Evolutionary conservation across 2,329 filamentous ascomycete genomes (phyloP).

Genomic region (Pseudocercospora pini-densiflorae): DNA sequence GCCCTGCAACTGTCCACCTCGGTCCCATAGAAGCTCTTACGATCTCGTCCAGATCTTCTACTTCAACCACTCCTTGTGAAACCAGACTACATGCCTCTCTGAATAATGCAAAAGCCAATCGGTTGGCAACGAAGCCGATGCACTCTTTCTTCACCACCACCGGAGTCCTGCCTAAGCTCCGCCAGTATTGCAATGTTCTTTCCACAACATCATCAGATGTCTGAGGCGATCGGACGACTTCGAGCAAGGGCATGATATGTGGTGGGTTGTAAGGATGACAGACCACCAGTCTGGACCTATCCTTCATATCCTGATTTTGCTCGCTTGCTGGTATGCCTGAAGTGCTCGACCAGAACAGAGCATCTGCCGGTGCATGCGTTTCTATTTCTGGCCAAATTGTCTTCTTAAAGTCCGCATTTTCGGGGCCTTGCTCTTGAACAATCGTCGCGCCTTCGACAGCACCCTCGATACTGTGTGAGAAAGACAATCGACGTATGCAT

Average conservation of each 20-base stretch:
- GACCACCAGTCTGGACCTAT: conserved; percentile 55
- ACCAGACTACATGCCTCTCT: conserved; percentile 62
- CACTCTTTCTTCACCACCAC: conserved; percentile 58
- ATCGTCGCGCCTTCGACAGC: conserved; percentile 56
- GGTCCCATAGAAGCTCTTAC: conserved; percentile 59
- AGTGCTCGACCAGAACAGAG: conserved; percentile 63
- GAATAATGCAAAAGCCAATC: conserved; percentile 61
- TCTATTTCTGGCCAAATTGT: conserved; percentile 58
- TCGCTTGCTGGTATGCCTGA: conserved; percentile 61
- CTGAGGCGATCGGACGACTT: conserved; percentile 58
- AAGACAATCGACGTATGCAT: conserved; percentile 40
- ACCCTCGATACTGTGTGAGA: conserved; percentile 43
- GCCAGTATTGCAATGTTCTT: conserved; percentile 54
- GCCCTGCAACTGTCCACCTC: conserved; percentile 60
- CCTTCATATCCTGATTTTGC: conserved; percentile 51
- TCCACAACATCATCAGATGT: conserved; percentile 47
- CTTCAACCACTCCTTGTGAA: conserved; percentile 56
- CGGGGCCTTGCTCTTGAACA: conserved; percentile 65
- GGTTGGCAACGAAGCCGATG: conserved; percentile 62
- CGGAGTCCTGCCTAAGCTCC: conserved; percentile 47
- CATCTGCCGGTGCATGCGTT: conserved; percentile 46
- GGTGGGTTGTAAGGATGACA: conserved; percentile 67
- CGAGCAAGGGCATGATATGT: conserved; percentile 64
- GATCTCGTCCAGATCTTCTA: conserved; percentile 58
- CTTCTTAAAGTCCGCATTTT: conserved; percentile 57